Percentiles rank a stretch among this genome's conserved stretches.
Conservation (phyloP, 495 filamentous ascomycete species). For the Tetracladium marchalianum region DNA sequence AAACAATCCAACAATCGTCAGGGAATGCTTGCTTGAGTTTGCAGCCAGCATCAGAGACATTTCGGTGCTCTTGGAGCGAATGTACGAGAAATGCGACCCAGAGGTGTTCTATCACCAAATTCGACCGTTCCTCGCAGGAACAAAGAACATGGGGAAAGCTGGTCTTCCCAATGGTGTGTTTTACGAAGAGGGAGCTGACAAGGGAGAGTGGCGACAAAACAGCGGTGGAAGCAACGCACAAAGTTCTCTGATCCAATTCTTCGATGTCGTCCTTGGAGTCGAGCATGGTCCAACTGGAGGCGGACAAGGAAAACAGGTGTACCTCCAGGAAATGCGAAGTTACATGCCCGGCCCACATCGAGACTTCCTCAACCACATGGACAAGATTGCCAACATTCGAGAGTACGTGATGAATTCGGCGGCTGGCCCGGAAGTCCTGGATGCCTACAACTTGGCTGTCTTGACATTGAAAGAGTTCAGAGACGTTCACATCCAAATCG, state of each 20-base stretch:
- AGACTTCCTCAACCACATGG: conserved; percentile 17
- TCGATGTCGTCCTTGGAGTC: conserved; percentile 22
- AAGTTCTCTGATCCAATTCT: conserved; percentile 24
- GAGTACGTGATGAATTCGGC: conserved; percentile 3
- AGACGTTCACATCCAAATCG: conserved; percentile 22
- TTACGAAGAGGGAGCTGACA: conserved; percentile 19
- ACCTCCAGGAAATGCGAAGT: conserved; percentile 18
- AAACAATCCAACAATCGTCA: conserved; percentile 5
- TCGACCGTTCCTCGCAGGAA: conserved; percentile 21
- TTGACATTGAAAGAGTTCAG: conserved; percentile 15
- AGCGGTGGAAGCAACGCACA: conserved; percentile 25
- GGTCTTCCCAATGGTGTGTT: conserved; percentile 21
- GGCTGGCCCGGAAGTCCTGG: conserved; percentile 1
- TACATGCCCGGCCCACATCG: conserved; percentile 24
- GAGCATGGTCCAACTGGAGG: conserved; percentile 10
- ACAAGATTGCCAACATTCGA: conserved; percentile 12
- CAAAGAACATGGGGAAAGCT: conserved; percentile 19
- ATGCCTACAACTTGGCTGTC: conserved; percentile 16
- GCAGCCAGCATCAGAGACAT: conserved; percentile 9
- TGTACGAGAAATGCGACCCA: conserved; percentile 20
- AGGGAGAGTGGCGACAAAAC: conserved; percentile 14
- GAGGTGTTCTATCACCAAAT: conserved; percentile 20
- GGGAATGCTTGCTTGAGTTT: conserved; percentile 7
- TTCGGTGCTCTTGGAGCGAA: conserved; percentile 13
- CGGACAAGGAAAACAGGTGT: not conserved